Evolutionary conservation across 2,329 filamentous ascomycete genomes (phyloP), one percentile per base, ranked within the genome.

Genomic region (Mycocentrospora acerina): DNA sequence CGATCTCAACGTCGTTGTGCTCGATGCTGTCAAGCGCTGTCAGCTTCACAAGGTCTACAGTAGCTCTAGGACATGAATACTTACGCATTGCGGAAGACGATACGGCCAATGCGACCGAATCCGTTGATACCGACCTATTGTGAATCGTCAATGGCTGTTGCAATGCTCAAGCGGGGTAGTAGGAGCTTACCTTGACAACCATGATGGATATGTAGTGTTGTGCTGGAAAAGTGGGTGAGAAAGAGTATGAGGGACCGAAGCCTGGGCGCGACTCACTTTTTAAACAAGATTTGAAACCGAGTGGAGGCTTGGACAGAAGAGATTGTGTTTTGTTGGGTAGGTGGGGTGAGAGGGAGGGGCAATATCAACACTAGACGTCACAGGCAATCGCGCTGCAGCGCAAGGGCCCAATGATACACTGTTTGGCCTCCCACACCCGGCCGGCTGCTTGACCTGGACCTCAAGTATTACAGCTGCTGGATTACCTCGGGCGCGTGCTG

Each of bases 21-120:
- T 94, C 86, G 70, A 94, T 72, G 67, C 82, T 85, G 63, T 35
- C 53, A 40, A 24, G 40, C 29, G 31, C 30, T 48, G 43, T 66
- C 35, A 62, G 58, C 45, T 37, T 31, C 42, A 37, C 32, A 29
- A 24, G 10, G 11, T 26, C 18, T 5, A 13, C 28, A n/a, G 32
- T 15, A 32, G 39, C 24, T 24, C 32, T 22, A 26, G 38, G 35
- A 17, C 29, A 14, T 32, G 42, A 32, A 33, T 18, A 81, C 80
- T 71, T 70, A 85, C 81, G 91, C 88, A 80, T 96, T 97, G 79
- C 91, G 89, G 87, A 97, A 93, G 80, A 97, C 82, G 74, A 98
- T 96, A 74, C 93, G 88, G 69, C 93, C 93, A 77, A 98, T 98
- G 77, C 93, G 90, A 79, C 93, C 93, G 81, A 98, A 98, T 75